Evolutionary conservation across 305 asterid genomes (phyloP).

Genomic region (Fraxinus albicans): DNA sequence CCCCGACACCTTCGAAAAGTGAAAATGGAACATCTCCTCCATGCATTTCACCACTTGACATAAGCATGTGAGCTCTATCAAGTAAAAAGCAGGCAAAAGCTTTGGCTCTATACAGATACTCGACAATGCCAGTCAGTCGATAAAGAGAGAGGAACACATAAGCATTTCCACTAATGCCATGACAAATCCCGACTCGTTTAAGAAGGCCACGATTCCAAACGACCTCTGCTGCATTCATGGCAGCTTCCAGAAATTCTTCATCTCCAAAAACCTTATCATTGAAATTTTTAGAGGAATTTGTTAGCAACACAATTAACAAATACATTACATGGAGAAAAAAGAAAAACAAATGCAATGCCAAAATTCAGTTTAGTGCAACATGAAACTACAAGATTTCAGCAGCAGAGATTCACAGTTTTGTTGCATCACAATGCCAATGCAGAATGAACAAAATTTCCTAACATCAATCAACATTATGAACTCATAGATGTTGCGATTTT

Average conservation of each 20-base stretch:
- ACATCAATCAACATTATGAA: not conserved
- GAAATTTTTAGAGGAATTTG: not conserved
- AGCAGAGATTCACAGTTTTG: not conserved
- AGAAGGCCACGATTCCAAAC: slow-evolving; percentile 78
- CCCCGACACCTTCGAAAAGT: slow-evolving; percentile 71
- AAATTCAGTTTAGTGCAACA: not conserved
- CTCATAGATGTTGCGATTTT: not conserved
- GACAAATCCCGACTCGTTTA: slow-evolving; percentile 66
- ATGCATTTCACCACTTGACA: slow-evolving; percentile 55
- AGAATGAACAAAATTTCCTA: not conserved
- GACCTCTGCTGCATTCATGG: slow-evolving; percentile 75
- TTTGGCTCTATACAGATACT: slow-evolving; percentile 67
- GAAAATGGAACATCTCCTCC: slow-evolving; percentile 61
- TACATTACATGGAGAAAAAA: not conserved
- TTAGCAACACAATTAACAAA: not conserved
- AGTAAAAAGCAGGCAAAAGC: slow-evolving; percentile 71
- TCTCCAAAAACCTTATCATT: slow-evolving; percentile 56
- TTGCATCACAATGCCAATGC: not conserved
- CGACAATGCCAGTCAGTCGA: slow-evolving; percentile 56
- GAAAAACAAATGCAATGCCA: not conserved
- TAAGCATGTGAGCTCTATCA: slow-evolving; percentile 58
- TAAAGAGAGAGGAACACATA: slow-evolving; percentile 67
- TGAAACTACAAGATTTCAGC: not conserved
- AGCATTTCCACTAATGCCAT: slow-evolving; percentile 77
- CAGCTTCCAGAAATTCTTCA: slow-evolving; percentile 54